Conservation (phyloP, 257 asterid species). For the Nicotiana obtusifolia region DNA sequence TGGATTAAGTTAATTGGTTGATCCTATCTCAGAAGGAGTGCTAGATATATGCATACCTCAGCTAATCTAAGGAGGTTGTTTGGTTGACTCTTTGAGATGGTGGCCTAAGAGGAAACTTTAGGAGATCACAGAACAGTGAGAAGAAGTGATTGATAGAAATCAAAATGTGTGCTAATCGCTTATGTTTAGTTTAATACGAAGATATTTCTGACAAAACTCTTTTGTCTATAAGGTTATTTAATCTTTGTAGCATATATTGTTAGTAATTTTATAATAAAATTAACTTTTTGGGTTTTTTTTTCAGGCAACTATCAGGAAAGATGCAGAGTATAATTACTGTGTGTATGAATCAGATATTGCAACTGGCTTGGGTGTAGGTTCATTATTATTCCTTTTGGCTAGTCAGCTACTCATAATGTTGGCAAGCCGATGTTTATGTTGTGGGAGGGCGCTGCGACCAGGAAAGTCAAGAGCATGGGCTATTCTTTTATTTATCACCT, state of each 20-base stretch:
- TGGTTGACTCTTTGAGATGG: not conserved
- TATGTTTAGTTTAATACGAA: not conserved
- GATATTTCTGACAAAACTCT: not conserved
- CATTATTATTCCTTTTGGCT: constrained; percentile 55
- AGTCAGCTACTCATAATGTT: constrained; percentile 65
- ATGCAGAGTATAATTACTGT: constrained; percentile 41
- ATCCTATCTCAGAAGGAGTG: not conserved
- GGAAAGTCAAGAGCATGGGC: constrained; percentile 71
- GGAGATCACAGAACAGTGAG: not conserved
- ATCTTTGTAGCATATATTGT: not conserved
- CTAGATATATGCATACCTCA: not conserved
- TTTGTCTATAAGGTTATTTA: not conserved
- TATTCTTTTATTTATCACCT: constrained; percentile 55
- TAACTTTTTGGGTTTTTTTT: not conserved
- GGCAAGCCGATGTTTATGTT: constrained; percentile 66
- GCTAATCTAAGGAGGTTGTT: not conserved
- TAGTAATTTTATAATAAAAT: not conserved
- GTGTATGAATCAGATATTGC: constrained; percentile 60
- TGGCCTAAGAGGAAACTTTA: not conserved
- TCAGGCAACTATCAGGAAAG: constrained; percentile 34
- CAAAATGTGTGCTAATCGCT: not conserved
- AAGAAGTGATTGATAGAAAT: not conserved
- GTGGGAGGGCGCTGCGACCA: constrained; percentile 68
- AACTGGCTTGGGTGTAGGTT: constrained; percentile 66
- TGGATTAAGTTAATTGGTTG: not conserved